Evolutionary conservation across 2,329 filamentous ascomycete genomes (phyloP), one percentile per base, ranked within the genome.

Genomic region (Chrysoporthe austroafricana): DNA sequence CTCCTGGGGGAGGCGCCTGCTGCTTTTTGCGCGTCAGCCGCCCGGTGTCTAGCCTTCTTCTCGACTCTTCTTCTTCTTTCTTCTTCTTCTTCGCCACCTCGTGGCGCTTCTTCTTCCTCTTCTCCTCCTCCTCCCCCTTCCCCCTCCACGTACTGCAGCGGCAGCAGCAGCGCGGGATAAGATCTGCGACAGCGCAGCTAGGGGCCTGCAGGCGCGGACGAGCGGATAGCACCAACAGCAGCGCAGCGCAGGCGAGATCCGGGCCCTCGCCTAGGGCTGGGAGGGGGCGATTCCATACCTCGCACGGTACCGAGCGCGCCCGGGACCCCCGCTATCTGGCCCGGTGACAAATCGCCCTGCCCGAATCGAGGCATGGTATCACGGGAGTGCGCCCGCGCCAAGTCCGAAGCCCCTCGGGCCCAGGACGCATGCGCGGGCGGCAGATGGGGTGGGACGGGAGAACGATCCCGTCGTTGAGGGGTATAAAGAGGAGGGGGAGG

Each of bases 291-390:
- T 21, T 26, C 13, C 16, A 48, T 39, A 4, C 26, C 26, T 8
- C 39, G 18, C 18, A 26, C 44, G 59, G 36, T 16, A 32, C 13
- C 36, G n/a, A 16, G 46, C 3, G 21, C 11, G 16, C 34, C 21
- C 26, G 43, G n/a, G 26, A 13, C n/a, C 39, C 36, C 50, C 5
- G 18, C n/a, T 43, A 21, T n/a, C n/a, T 26, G 50, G 48, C 11
- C n/a, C 48, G 62, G 64, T 69, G 69, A 71, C 69, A 70, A 70
- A 68, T 70, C 63, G 42, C 63, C 42, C 44, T 65, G 42, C n/a
- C 68, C 68, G 26, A 52, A 70, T 67, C 57, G 62, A 67, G 69
- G 11, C 46, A 54, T 61, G 59, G 43, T 60, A 57, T 57, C 59
- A 66, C 62, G 46, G 46, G 42, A 61, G 44, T 39, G 63, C 66